phyloP scores from a whole-genome alignment of 108 stramenopile genomes.

The Discostella pseudostelligera region DNA sequence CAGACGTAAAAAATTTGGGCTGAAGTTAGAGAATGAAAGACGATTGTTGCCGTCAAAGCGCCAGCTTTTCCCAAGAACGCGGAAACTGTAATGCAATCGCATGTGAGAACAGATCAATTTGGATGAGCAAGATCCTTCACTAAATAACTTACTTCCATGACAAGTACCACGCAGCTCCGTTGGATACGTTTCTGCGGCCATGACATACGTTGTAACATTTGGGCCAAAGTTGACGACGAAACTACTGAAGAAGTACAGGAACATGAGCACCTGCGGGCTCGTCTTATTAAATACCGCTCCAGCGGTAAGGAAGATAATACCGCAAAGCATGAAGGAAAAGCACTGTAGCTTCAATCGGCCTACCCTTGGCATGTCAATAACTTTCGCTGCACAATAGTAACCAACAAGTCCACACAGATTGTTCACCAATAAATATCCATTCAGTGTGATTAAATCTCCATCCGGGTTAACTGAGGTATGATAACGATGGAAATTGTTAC shows the following conservation, averaged over 20 bases:
- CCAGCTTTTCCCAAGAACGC: conserved; percentile 31
- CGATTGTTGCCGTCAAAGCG: conserved; percentile 23
- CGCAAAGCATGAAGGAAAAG: conserved; percentile 11
- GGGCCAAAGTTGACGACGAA: conserved; percentile 21
- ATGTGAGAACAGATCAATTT: background rate
- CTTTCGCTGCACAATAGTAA: conserved; percentile 20
- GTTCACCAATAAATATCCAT: conserved; percentile 33
- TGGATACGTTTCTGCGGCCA: conserved; percentile 38
- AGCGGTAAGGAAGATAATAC: conserved; percentile 12
- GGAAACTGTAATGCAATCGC: conserved; percentile 4
- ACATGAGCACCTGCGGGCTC: conserved; percentile 9
- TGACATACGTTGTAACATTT: conserved; percentile 21
- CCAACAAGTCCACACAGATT: conserved; percentile 27
- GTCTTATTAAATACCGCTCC: conserved; percentile 12
- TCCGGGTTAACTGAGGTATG: conserved; percentile 13
- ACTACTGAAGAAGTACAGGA: conserved; percentile 23
- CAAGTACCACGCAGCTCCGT: conserved; percentile 28
- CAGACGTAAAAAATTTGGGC: conserved; percentile 25
- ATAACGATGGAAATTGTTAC: background rate
- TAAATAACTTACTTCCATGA: conserved; percentile 12
- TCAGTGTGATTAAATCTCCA: conserved; percentile 23
- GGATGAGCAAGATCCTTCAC: no score
- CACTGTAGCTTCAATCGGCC: conserved; percentile 20
- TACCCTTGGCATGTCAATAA: conserved; percentile 26
- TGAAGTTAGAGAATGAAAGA: conserved; percentile 9